phyloP scores from a whole-genome alignment of 352 stramenopile species.

The Globisporangium emineosum region DNA sequence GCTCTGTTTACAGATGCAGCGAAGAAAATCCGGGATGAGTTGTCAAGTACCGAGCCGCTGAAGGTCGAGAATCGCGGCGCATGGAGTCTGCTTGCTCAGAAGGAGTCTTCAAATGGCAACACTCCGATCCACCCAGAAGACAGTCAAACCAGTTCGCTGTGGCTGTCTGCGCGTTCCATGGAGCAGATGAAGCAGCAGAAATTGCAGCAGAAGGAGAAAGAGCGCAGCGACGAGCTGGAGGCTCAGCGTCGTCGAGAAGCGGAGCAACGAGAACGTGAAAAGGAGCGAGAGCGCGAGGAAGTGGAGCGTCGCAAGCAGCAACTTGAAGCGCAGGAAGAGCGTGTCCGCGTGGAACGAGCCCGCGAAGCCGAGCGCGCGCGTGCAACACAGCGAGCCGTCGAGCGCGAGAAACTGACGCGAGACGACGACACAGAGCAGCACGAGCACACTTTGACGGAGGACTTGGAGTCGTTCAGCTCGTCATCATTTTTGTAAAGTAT shows the following conservation, averaged over 20 bases:
- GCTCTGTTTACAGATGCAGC: conserved; percentile 38
- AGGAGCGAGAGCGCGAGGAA: conserved; percentile 64
- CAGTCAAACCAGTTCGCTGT: conserved; percentile 75
- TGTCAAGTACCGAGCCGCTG: conserved; percentile 55
- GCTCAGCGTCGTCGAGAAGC: conserved; percentile 59
- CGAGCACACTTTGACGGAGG: conserved; percentile 69
- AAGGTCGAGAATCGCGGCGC: conserved; percentile 80
- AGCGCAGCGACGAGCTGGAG: conserved; percentile 64
- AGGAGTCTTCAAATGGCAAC: conserved; percentile 63
- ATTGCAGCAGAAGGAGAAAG: conserved; percentile 80
- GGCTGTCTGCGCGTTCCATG: conserved; percentile 80
- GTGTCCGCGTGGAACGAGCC: conserved; percentile 47
- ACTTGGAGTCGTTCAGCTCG: conserved; percentile 85
- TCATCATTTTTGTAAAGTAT: conserved; percentile 81
- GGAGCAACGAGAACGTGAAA: conserved; percentile 70
- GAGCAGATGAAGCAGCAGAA: conserved; percentile 89
- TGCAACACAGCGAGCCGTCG: conserved; percentile 47
- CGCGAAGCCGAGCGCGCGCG: conserved; percentile 59
- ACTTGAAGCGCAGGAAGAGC: conserved; percentile 57
- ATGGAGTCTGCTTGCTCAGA: conserved; percentile 81
- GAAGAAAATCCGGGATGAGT: conserved; percentile 80
- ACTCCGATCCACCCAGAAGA: conserved; percentile 55
- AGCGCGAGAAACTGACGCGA: conserved; percentile 62
- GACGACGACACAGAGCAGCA: conserved; percentile 68
- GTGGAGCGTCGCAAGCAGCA: conserved; percentile 58